These are phyloP conservation scores for Fusarium fracticaudum DNA, from an alignment of 2,329 filamentous ascomycete genomes.

Conservation along the genomic window DNA sequence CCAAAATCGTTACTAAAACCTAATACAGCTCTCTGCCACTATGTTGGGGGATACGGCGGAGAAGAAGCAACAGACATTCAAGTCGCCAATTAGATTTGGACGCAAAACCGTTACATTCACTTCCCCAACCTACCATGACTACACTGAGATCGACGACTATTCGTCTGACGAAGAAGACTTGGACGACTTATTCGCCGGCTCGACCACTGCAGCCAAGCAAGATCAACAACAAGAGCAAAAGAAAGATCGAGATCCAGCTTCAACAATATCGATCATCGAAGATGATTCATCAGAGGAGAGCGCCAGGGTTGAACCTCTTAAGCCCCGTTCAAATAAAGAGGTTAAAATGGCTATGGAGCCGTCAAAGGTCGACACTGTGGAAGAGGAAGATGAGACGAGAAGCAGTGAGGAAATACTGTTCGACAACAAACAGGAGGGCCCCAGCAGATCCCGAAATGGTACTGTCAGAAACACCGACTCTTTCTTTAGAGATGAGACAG, in stretches of 20 bases:
- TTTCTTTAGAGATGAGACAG: conserved; percentile 95
- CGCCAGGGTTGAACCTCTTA: conserved; percentile 66
- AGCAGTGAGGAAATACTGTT: conserved; percentile 76
- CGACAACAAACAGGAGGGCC: conserved; percentile 61
- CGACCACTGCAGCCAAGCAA: conserved; percentile 33
- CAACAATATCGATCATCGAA: conserved; percentile 44
- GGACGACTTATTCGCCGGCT: conserved; percentile 55
- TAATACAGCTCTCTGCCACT: conserved; percentile 64
- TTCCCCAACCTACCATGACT: conserved; percentile 86
- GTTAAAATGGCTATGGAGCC: conserved; percentile 47
- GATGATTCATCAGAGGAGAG: conserved; percentile 58
- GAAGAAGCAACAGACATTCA: conserved; percentile 84
- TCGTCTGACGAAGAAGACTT: conserved; percentile 76
- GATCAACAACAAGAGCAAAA: conserved; percentile 43
- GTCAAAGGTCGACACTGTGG: conserved; percentile 47
- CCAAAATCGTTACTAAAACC: conserved; percentile 11
- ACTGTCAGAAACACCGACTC: conserved; percentile 92
- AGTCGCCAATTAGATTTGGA: conserved; percentile 80
- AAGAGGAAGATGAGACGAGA: conserved; percentile 48
- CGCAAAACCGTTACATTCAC: conserved; percentile 89
- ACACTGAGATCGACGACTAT: conserved; percentile 87
- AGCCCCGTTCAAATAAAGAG: conserved; percentile 57
- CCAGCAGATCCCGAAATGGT: conserved; percentile 79
- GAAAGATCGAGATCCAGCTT: conserved; percentile 44
- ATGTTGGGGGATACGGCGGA: conserved; percentile 74